Percentiles rank a stretch among this genome's conserved stretches.
Conservation (phyloP, 2,329 filamentous ascomycete species). For the Fusarium piperis region DNA sequence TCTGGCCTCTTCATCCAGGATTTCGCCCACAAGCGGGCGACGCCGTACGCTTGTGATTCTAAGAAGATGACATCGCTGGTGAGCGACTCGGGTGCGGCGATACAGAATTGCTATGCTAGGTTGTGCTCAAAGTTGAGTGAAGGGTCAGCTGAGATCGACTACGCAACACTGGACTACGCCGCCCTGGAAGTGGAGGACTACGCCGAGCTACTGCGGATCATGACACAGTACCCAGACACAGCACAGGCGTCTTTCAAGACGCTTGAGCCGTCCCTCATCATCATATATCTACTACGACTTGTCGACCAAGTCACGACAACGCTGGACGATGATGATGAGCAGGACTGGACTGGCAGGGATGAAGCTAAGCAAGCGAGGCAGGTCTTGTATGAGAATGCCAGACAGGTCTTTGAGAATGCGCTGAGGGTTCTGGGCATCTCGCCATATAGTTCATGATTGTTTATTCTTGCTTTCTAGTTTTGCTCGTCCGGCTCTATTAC, state of each 20-base stretch:
- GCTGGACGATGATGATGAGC: conserved; percentile 63
- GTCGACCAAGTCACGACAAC: conserved; percentile 25
- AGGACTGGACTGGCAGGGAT: conserved; percentile 49
- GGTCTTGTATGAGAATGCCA: conserved; percentile 62
- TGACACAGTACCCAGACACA: conserved; percentile 73
- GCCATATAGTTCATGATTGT: conserved; percentile 17
- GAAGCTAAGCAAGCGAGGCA: conserved; percentile 65
- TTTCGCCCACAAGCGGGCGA: conserved; percentile 39
- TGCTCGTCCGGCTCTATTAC: neutral
- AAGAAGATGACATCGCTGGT: conserved; percentile 47
- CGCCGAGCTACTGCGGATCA: conserved; percentile 58
- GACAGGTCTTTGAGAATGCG: conserved; percentile 42
- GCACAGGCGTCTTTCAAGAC: conserved; percentile 71
- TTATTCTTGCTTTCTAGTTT: neutral
- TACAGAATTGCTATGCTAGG: conserved; percentile 40
- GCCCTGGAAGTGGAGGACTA: conserved; percentile 32
- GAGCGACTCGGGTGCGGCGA: conserved; percentile 24
- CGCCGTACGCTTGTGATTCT: conserved; percentile 32
- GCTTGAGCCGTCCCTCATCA: conserved; percentile 72
- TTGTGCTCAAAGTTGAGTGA: conserved; percentile 12
- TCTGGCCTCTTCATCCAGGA: conserved; percentile 38
- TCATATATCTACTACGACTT: conserved; percentile 63
- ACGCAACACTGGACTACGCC: conserved; percentile 16
- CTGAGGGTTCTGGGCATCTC: conserved; percentile 52
- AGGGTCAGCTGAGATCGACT: conserved; percentile 11